Evolutionary conservation across 1,284 basidiomycete species (phyloP).

Genomic region (Laetiporus sulphureus): DNA sequence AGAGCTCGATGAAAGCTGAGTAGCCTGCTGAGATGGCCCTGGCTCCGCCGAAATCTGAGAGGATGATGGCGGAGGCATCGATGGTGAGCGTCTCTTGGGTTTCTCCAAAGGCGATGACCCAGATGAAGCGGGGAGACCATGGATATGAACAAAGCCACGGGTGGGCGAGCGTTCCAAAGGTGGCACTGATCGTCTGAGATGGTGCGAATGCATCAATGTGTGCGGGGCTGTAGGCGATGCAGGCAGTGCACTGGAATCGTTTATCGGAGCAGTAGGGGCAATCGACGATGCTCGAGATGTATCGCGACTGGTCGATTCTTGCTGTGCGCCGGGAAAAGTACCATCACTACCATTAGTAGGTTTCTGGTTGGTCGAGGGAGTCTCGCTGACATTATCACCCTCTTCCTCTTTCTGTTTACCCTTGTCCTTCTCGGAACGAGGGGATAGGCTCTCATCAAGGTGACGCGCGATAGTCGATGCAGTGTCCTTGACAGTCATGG

Average conservation of each 20-base stretch:
- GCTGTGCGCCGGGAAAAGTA: too few species aligned
- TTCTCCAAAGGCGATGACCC: background rate
- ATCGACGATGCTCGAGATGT: too few species aligned
- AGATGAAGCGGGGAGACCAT: background rate
- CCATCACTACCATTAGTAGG: background rate
- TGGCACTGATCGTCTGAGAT: background rate
- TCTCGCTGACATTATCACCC: background rate
- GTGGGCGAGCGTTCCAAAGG: background rate
- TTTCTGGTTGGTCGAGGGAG: background rate
- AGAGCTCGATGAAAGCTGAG: conserved; percentile 5
- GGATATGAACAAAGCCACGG: background rate
- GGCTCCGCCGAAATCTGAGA: conserved; percentile 5
- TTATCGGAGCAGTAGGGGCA: background rate
- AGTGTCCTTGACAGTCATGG: too few species aligned
- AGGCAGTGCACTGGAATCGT: background rate
- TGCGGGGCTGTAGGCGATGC: background rate
- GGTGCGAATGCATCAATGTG: background rate
- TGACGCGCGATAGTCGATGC: background rate
- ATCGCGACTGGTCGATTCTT: too few species aligned
- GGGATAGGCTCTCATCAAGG: background rate
- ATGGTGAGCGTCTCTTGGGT: conserved; percentile 1
- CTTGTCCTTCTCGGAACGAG: background rate
- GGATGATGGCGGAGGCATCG: background rate
- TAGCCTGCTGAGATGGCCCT: background rate
- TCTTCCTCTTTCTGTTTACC: background rate